Evolutionary conservation across 805 yeast species (phyloP).

Genomic region (Pichia kluyveri): DNA sequence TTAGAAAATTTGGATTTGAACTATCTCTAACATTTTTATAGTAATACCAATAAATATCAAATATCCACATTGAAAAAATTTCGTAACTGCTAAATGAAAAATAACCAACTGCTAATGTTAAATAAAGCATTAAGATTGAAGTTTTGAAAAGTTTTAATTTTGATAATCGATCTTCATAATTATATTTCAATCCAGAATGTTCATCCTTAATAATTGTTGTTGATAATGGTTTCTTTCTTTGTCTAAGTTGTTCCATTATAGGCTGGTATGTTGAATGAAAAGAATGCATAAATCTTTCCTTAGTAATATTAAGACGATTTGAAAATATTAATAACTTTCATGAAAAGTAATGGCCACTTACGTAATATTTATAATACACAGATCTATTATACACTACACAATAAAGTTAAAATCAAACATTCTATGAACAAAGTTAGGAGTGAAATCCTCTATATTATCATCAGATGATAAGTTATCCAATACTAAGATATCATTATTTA

Average conservation of each 20-base stretch:
- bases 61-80: neutral
- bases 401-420: neutral
- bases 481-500: neutral
- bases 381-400: neutral
- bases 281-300: too few relatives aligned
- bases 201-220: constrained; percentile 1
- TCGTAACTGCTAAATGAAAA: neutral
- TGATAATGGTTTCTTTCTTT: neutral
- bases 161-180: constrained; percentile 5
- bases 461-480: neutral
- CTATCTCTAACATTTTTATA: neutral
- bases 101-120: neutral
- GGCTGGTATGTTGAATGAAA: too few relatives aligned
- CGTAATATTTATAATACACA: neutral
- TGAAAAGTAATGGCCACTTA: too few relatives aligned
- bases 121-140: constrained; percentile 1
- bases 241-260: neutral
- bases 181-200: constrained; percentile 1
- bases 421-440: neutral
- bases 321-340: too few relatives aligned
- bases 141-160: constrained; percentile 3
- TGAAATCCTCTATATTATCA: neutral
- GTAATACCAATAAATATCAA: constrained; percentile 7
- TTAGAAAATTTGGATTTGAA: neutral
- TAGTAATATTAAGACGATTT: too few relatives aligned